Percentiles rank a stretch among this genome's conserved stretches.
Conservation (phyloP, 306 rosid species). For the Luffa aegyptiaca region DNA sequence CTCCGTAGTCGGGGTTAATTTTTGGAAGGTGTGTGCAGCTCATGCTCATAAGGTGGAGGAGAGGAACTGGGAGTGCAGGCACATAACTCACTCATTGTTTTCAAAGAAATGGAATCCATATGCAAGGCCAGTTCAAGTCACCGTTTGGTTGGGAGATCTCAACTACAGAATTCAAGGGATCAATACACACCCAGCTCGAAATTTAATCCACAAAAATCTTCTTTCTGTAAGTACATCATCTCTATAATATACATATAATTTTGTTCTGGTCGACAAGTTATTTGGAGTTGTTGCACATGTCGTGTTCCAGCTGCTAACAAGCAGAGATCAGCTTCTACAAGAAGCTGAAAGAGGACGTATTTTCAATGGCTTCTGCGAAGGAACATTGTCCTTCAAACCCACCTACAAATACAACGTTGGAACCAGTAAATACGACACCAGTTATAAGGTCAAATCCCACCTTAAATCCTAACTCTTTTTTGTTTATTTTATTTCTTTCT, state of each 20-base stretch:
- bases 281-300: too few relatives aligned
- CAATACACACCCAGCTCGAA: slow-evolving; percentile 32
- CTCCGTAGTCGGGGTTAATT: too few relatives aligned
- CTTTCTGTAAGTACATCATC: slow-evolving; percentile 24
- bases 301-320: slow-evolving; percentile 23
- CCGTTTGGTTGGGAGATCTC: slow-evolving; percentile 73
- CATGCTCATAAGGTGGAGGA: slow-evolving; percentile 53
- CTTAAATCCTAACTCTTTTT: too few relatives aligned
- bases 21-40: slow-evolving; percentile 27
- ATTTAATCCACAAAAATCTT: slow-evolving; percentile 32
- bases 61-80: slow-evolving; percentile 46
- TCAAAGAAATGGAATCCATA: slow-evolving; percentile 50
- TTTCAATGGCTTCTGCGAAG: slow-evolving; percentile 64
- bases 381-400: slow-evolving; percentile 65
- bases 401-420: slow-evolving; percentile 68
- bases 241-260: too few relatives aligned
- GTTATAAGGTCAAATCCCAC: slow-evolving; percentile 34
- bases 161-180: slow-evolving; percentile 63
- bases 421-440: slow-evolving; percentile 63
- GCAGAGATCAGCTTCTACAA: slow-evolving; percentile 56
- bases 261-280: too few relatives aligned
- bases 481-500: too few relatives aligned
- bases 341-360: slow-evolving; percentile 66
- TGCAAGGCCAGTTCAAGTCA: slow-evolving; percentile 38
- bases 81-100: slow-evolving; percentile 50